Conservation (phyloP, 2,329 filamentous ascomycete species). For the Dichotomopilus funicola region DNA sequence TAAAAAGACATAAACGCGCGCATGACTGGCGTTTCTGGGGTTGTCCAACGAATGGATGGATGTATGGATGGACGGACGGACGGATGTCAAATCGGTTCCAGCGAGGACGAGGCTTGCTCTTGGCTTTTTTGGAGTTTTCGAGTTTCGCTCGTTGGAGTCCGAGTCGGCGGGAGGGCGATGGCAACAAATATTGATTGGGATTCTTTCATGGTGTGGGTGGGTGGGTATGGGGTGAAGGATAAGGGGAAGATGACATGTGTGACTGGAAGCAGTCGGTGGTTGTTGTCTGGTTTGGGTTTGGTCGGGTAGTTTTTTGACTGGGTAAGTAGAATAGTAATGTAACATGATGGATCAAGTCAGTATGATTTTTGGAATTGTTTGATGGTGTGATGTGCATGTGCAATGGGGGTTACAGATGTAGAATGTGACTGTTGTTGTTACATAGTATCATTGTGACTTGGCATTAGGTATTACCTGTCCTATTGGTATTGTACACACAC, state of each 20-base stretch:
- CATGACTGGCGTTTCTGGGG: conserved; percentile 20
- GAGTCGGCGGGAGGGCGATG: too few species aligned
- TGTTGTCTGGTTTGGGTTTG: not conserved
- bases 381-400: not conserved
- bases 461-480: too few species aligned
- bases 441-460: too few species aligned
- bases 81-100: not conserved
- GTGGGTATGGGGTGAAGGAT: not conserved
- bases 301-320: not conserved
- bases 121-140: too few species aligned
- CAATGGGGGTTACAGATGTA: too few species aligned
- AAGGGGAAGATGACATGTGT: not conserved
- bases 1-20: conserved; percentile 16
- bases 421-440: too few species aligned
- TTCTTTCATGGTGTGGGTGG: too few species aligned
- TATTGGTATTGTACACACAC: too few species aligned
- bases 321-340: conserved; percentile 1
- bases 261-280: not conserved
- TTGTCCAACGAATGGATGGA: not conserved
- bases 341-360: not conserved
- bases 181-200: too few species aligned
- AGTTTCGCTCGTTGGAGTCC: too few species aligned
- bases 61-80: too few species aligned
- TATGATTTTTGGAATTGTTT: not conserved
- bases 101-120: not conserved